Base-by-base conservation (phyloP, 139 green algal genomes). In the Closterium sp. region DNA sequence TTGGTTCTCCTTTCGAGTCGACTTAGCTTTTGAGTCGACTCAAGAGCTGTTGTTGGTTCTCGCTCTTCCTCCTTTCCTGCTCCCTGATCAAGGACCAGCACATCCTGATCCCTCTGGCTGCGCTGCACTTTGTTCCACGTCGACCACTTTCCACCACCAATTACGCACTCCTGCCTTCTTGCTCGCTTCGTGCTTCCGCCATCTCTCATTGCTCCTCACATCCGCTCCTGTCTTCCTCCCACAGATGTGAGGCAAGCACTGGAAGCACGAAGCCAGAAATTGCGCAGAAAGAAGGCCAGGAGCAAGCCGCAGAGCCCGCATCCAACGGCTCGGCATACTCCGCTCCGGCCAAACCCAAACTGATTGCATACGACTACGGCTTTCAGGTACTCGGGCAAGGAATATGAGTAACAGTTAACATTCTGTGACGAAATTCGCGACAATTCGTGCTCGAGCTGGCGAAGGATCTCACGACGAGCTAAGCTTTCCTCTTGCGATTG, bases 351-450 rank as follows among this genome's bases (percentile, higher is more conserved):
- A 91, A 91, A n/a, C 89, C 89, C 0, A 91, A 89, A 34, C 89
- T 91, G 34, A 83, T 91, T 5, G 34, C 89, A n/a, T 91, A 83
- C 69, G 89, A 91, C 89, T 91, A 91, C 69, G 89, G 89, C 28
- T 91, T 91, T 43, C 89, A 91, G 87, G 87, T 91, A 76, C 55
- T n/a, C n/a, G n/a, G n/a, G n/a, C n/a, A n/a, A n/a, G n/a, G n/a
- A n/a, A n/a, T n/a, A n/a, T n/a, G n/a, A n/a, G n/a, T n/a, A n/a
- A n/a, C n/a, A n/a, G n/a, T n/a, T n/a, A n/a, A n/a, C n/a, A n/a
- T n/a, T n/a, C n/a, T n/a, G n/a, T n/a, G n/a, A n/a, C n/a, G n/a
- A n/a, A n/a, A n/a, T n/a, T n/a, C n/a, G n/a, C n/a, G n/a, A n/a
- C n/a, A n/a, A n/a, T n/a, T n/a, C n/a, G n/a, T n/a, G n/a, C n/a